Conservation (phyloP, 208 protist genomes). For the Crithidia fasciculata region DNA sequence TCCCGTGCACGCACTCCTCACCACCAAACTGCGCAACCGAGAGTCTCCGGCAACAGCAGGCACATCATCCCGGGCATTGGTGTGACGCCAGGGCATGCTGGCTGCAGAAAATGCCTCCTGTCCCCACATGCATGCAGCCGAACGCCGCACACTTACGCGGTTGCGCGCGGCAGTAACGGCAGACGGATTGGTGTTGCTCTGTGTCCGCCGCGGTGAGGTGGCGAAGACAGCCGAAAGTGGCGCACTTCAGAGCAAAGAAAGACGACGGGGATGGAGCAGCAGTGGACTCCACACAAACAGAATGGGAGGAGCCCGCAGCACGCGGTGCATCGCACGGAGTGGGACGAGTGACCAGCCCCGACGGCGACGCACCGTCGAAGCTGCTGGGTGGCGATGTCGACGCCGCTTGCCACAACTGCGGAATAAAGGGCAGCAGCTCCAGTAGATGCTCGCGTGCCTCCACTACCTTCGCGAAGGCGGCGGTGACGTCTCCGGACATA, state of each 20-base stretch:
- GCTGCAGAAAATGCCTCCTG: constrained; percentile 3
- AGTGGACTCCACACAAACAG: too few relatives aligned
- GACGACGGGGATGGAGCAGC: not conserved
- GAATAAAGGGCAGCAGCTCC: constrained; percentile 15
- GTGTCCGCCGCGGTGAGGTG: not conserved
- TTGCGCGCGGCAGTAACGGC: constrained; percentile 12
- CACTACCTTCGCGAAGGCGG: constrained; percentile 14
- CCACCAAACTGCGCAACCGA: too few relatives aligned
- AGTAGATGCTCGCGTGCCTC: constrained; percentile 4
- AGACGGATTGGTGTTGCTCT: constrained; percentile 1
- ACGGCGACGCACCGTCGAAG: too few relatives aligned
- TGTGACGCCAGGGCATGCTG: constrained; percentile 1
- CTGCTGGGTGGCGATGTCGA: too few relatives aligned
- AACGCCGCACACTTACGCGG: constrained; percentile 25
- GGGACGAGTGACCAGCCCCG: too few relatives aligned
- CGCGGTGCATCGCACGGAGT: too few relatives aligned
- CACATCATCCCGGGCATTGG: too few relatives aligned
- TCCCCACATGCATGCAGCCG: constrained; percentile 23
- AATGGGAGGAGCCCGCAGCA: too few relatives aligned
- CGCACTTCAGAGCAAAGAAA: constrained; percentile 4
- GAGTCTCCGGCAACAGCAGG: too few relatives aligned
- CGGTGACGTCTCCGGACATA: not conserved
- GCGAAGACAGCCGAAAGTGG: constrained; percentile 22
- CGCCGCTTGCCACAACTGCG: constrained; percentile 1
- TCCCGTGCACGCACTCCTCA: too few relatives aligned